Evolutionary conservation across 495 filamentous ascomycete genomes (phyloP), one percentile per base, ranked within the genome.

Genomic region (Trichoderma reesei): DNA sequence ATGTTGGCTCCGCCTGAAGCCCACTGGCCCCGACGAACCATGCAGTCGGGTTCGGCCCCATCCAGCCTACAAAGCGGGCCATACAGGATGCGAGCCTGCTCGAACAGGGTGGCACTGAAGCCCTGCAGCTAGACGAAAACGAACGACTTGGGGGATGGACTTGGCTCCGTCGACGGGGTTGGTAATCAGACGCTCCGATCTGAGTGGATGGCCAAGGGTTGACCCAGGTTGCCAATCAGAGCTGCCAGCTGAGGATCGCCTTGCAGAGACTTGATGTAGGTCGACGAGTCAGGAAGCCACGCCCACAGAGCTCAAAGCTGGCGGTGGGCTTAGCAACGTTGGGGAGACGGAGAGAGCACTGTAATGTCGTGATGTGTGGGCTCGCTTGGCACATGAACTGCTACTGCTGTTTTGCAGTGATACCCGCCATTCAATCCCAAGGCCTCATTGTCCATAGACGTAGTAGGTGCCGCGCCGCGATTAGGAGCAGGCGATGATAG

Each of bases 1-100:
- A 9, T 14, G 42, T 56, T 31, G 48, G 48, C 48, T 56, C 48
- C 48, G 20, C 48, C 14, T n/a, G 20, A 31, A 56, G 48, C 33
- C 48, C 48, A 56, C 48, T 13, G 48, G 26, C 3, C 48, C 48
- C 48, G 48, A 56, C 18, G 42, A 46, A 46, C 42, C 42, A 46
- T 46, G 42, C 42, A 56, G 48, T 56, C 48, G 48, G 48, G 20
- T 56, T 56, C 48, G 48, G 20, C 48, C 48, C 48, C 48, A 56
- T 56, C 20, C 8, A 56, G 48, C 48, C 48, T 56, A 33, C 48
- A 56, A 56, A 31, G 48, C 48, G 48, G 48, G 48, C 20, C 48
- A 56, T 34, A 56, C 42, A 46, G 42, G 42, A 46, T 46, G 42
- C 42, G n/a, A 46, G 42, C 16, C 16, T 46, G 42, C 42, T 3